Conservation (phyloP, 2,329 filamentous ascomycete species). For the Aspergillus persii region DNA sequence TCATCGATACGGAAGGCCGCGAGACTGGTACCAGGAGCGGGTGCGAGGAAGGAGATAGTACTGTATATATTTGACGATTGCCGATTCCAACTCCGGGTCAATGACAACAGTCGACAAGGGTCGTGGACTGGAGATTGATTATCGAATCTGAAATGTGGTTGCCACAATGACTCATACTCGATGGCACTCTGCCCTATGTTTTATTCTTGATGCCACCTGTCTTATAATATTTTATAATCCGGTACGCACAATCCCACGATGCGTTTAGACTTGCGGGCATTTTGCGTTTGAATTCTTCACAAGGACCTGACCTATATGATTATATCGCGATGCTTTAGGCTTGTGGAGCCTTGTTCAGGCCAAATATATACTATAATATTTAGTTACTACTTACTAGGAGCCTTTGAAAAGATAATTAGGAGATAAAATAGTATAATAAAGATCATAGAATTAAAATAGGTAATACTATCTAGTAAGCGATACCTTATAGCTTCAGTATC, state of each 20-base stretch:
- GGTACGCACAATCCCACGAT: background rate
- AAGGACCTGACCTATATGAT: background rate
- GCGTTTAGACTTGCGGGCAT: background rate
- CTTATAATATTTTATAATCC: background rate
- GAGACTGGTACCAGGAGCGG: conserved; percentile 20
- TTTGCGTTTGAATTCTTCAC: background rate
- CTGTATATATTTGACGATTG: conserved; percentile 69
- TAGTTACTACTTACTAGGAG: no score
- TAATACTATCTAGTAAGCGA: no score
- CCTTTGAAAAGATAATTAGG: no score
- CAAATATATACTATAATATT: no score
- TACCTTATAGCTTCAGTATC: no score
- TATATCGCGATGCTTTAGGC: background rate
- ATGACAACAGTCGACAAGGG: conserved; percentile 75
- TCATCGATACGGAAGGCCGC: conserved; percentile 67
- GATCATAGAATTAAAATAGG: no score
- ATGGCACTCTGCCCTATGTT: background rate
- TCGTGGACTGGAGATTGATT: conserved; percentile 42
- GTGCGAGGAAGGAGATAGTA: conserved; percentile 68
- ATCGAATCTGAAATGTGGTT: background rate
- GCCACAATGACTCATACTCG: background rate
- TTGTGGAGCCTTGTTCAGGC: background rate
- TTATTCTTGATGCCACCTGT: background rate
- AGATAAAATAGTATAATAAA: no score
- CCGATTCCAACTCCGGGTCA: conserved; percentile 63